Evolutionary conservation across 768 basidiomycete species (phyloP), one percentile per base, ranked within the genome.

Genomic region (Termitomyces sp.): DNA sequence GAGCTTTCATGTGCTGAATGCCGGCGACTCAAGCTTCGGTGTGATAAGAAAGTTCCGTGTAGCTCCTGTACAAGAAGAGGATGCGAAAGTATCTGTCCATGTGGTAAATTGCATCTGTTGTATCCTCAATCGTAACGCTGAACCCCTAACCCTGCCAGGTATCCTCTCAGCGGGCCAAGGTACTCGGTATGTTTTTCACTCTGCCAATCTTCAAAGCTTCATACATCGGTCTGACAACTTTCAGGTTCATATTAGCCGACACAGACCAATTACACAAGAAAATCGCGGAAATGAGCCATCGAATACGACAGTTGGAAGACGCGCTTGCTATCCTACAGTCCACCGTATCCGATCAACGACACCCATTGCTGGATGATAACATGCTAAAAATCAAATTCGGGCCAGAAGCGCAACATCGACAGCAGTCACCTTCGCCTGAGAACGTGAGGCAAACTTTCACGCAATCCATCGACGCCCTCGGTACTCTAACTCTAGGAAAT

Each of bases 271-370:
- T 90, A 13, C 87, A 89, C 67, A 75, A 77, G 55, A 87, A 88
- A 70, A 88, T 89, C 28, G 71, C 82, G 7, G 82, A 87, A 55
- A 88, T 89, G 86, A 82, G 83, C 69, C 79, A 84, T 66, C 81
- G 88, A 18, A 88, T 90, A 51, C 81, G 86, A 36, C 85, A 88
- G 65, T 78, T 89, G 0, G 88, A 89, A 70, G 88, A 89, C 60
- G 86, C 85, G 0, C 74, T 90, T 11, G 84, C 86, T 4, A 82
- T 85, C 35, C 77, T 87, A 7, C 87, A 89, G 61, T 75, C 82
- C 2, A 79, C 81, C 9, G 75, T 83, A 5, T 86, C 86, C 1
- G 76, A 79, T 52, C 81, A 86, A 45, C 73, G 83, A 8, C 88
- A 90, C 67, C 84, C 88, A 3, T 73, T 90, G 0, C 76, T 89